These are phyloP conservation scores for Gracilaria gracilis DNA, from an alignment of 23 red algal genomes.

Conservation along the genomic window DNA sequence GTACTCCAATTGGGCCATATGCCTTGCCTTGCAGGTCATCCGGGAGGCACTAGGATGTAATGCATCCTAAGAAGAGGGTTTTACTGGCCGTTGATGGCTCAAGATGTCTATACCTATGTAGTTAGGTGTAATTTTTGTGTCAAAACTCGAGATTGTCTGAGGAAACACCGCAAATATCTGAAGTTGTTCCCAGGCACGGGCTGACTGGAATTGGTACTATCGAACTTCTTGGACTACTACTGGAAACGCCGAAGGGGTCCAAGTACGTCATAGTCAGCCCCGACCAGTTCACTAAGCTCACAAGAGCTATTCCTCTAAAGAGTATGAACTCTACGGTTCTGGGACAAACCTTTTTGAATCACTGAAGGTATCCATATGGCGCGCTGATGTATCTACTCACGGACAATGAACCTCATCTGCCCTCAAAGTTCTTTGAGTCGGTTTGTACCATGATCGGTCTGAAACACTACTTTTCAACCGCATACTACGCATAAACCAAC, in stretches of 20 bases:
- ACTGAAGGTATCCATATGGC: constrained; percentile 22
- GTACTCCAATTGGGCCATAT: neutral
- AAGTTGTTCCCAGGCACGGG: constrained; percentile 28
- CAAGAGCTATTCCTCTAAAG: neutral
- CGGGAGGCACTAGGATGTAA: neutral
- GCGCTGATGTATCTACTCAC: constrained; percentile 28
- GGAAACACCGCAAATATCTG: constrained; percentile 30
- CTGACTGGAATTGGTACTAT: constrained; percentile 34
- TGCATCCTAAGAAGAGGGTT: neutral
- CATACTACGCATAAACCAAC: constrained; percentile 33
- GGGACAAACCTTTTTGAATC: neutral
- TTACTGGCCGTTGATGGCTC: constrained; percentile 43
- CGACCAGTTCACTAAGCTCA: constrained; percentile 34
- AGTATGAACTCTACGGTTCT: neutral
- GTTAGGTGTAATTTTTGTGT: neutral
- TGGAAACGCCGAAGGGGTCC: neutral
- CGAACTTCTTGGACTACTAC: constrained; percentile 29
- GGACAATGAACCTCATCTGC: constrained; percentile 11
- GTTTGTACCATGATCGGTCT: constrained; percentile 4
- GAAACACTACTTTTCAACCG: constrained; percentile 25
- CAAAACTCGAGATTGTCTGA: neutral
- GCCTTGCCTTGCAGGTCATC: neutral
- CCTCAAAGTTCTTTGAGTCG: constrained; percentile 26
- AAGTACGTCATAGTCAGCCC: constrained; percentile 33
- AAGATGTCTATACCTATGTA: neutral